These are phyloP conservation scores for Medicago arabica DNA, from an alignment of 306 rosid species.

Conservation along the genomic window DNA sequence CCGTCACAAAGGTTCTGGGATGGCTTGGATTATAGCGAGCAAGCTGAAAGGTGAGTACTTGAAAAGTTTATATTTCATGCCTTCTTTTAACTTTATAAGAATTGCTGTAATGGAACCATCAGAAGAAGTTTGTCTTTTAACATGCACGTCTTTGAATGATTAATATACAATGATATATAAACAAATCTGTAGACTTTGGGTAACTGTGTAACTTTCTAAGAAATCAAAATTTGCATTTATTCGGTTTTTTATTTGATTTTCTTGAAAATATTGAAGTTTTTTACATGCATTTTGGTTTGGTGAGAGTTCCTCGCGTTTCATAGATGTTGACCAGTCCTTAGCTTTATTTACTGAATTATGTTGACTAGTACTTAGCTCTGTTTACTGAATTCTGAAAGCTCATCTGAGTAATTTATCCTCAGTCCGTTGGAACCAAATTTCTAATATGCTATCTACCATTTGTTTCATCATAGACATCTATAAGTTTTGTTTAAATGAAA, in stretches of 20 bases:
- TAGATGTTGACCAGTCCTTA: not conserved
- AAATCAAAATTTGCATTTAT: slow-evolving; percentile 2
- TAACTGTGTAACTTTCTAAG: not conserved
- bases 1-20: slow-evolving; percentile 87
- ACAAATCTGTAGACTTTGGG: slow-evolving; percentile 23
- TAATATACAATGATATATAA: slow-evolving; percentile 7
- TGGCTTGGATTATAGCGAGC: slow-evolving; percentile 62
- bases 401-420: slow-evolving; percentile 20
- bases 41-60: slow-evolving; percentile 59
- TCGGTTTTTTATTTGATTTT: slow-evolving; percentile 28
- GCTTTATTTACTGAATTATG: not conserved
- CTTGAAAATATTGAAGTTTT: slow-evolving; percentile 25
- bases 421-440: slow-evolving; percentile 17
- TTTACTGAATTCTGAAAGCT: slow-evolving; percentile 13
- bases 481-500: too few species aligned
- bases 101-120: not conserved
- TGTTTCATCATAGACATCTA: slow-evolving; percentile 8
- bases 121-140: not conserved
- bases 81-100: slow-evolving; percentile 25
- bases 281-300: slow-evolving; percentile 26
- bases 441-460: slow-evolving; percentile 17
- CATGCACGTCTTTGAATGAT: slow-evolving; percentile 7
- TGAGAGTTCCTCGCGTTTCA: slow-evolving; percentile 24
- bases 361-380: not conserved
- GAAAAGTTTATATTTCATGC: slow-evolving; percentile 25